phyloP scores from a whole-genome alignment of 768 basidiomycete species.

The Suillus fuscotomentosus region DNA sequence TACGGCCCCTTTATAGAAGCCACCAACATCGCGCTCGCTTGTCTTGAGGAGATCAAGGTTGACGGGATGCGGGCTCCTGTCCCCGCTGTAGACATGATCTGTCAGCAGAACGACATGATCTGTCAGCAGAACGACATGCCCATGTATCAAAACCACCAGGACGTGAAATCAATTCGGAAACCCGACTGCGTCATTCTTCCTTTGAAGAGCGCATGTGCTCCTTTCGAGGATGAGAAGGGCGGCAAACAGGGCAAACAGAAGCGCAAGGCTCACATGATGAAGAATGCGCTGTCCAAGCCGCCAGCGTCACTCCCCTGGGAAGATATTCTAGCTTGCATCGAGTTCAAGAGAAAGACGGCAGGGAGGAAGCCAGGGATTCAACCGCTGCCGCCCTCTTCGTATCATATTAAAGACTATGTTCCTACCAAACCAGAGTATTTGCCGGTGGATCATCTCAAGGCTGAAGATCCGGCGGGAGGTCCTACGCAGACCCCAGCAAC shows the following conservation, averaged over 20 bases:
- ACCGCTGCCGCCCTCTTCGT: too few species aligned
- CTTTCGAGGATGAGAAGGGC: not conserved
- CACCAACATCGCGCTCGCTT: not conserved
- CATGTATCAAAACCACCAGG: not conserved
- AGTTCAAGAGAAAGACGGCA: too few species aligned
- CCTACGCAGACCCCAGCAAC: not conserved
- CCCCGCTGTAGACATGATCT: not conserved
- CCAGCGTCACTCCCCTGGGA: not conserved
- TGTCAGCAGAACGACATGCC: not conserved
- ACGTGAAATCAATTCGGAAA: not conserved
- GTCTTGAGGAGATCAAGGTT: not conserved
- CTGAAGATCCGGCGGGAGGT: not conserved
- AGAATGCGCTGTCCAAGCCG: not conserved
- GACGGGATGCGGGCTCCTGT: not conserved
- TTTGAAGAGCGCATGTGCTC: not conserved
- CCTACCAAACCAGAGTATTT: not conserved
- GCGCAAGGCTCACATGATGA: not conserved
- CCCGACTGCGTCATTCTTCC: constrained; percentile 1
- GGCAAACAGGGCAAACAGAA: not conserved
- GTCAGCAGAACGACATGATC: not conserved
- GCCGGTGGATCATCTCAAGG: not conserved
- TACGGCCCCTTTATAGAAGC: not conserved
- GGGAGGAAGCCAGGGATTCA: too few species aligned
- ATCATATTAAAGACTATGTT: not conserved
- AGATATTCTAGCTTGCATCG: not conserved